Evolutionary conservation across 768 basidiomycete genomes (phyloP), one percentile per base, ranked within the genome.

Genomic region (Coprinellus micaceus): DNA sequence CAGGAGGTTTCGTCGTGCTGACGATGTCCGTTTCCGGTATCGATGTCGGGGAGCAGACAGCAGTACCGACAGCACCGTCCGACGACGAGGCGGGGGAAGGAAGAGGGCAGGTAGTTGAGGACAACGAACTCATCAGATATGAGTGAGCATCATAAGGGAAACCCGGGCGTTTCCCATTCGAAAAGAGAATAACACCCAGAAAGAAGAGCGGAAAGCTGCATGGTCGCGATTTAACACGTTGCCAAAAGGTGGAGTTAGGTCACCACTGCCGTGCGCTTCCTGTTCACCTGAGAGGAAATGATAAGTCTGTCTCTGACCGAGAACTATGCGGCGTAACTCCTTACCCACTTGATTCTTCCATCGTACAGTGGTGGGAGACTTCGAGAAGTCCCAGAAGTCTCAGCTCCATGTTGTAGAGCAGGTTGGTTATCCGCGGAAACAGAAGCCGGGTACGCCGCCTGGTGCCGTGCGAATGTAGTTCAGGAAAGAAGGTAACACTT

Each of bases 321-420:
- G 47, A 49, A 49, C 47, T 49, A 28, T 28, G 47, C 47, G 47
- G 47, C 28, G 47, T 28, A 49, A 49, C 47, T 49, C 47, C 47
- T 49, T 25, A 49, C 13, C 3, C 26, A 28, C 15, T 49, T 25
- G 47, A 28, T 49, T 28, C 21, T 49, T 11, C 26, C 26, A 30
- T 49, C 13, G 26, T 15, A 30, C n/a, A 25, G 12, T 49, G n/a
- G n/a, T 21, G 26, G 24, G 28, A 12, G 28, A 25, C 30, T 49
- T 28, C 21, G 30, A 28, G 30, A 49, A 28, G 17, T 17, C 3
- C 15, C 26, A 28, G 47, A 26, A 30, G 47, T 13, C n/a, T 30
- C 30, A n/a, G 28, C 45, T 52, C 51, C 24, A 47, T 50, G 21
- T 19, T 50, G n/a, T 47, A 45, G n/a, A 26, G 36, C 22, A 17